Evolutionary conservation across 192 early-diverging fungal species (phyloP).

Genomic region (Podila verticillata): DNA sequence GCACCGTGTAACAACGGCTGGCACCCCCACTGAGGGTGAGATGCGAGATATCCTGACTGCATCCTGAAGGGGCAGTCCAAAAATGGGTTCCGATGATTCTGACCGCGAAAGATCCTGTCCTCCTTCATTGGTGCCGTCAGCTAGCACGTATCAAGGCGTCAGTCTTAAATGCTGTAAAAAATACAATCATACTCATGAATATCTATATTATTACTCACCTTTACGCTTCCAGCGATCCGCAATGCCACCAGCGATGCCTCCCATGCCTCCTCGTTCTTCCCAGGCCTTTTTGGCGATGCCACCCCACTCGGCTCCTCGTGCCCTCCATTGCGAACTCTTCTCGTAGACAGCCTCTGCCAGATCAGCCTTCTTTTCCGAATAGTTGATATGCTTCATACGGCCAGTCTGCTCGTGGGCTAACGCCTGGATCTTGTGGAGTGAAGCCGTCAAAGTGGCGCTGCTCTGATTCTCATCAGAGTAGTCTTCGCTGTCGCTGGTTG

Average conservation of each 20-base stretch:
- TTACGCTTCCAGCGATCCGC: slow-evolving; percentile 44
- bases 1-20: slow-evolving; percentile 39
- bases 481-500: slow-evolving; percentile 2
- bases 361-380: slow-evolving; percentile 40
- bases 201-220: slow-evolving; percentile 5
- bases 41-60: slow-evolving; percentile 34
- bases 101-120: slow-evolving; percentile 10
- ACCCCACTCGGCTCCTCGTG: slow-evolving; percentile 42
- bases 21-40: slow-evolving; percentile 27
- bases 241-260: slow-evolving; percentile 39
- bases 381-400: slow-evolving; percentile 46
- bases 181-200: background rate
- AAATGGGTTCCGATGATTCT: slow-evolving; percentile 20
- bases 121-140: slow-evolving; percentile 18
- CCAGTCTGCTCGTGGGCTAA: slow-evolving; percentile 39
- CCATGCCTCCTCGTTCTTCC: slow-evolving; percentile 51
- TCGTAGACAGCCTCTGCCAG: slow-evolving; percentile 39
- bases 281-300: slow-evolving; percentile 47
- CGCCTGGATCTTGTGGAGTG: slow-evolving; percentile 47
- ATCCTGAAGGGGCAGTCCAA: slow-evolving; percentile 37
- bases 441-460: slow-evolving; percentile 12
- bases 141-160: background rate
- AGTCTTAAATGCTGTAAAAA: background rate
- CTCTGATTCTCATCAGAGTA: background rate
- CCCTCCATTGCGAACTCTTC: slow-evolving; percentile 44